phyloP scores from a whole-genome alignment of 495 filamentous ascomycete genomes.

The Hyaloscypha variabilis region DNA sequence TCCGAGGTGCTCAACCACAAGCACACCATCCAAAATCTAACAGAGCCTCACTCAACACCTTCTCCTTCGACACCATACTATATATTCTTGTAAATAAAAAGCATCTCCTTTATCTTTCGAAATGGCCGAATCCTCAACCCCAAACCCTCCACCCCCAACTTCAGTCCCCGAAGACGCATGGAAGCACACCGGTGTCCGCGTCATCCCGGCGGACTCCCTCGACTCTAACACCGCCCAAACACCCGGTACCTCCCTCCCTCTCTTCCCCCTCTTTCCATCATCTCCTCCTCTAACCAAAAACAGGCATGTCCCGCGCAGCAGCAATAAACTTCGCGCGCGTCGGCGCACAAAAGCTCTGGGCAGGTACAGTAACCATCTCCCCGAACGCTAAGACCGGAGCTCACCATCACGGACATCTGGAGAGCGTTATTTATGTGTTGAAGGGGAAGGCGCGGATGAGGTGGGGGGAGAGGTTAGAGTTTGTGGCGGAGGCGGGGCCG shows the following conservation, averaged over 20 bases:
- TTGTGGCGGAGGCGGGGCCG: slow-evolving; percentile 42
- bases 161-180: slow-evolving; percentile 28
- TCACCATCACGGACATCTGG: slow-evolving; percentile 43
- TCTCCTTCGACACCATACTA: neutral
- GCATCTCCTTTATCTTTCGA: neutral
- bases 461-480: slow-evolving; percentile 42
- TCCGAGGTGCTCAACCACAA: neutral
- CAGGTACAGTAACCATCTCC: slow-evolving; percentile 42
- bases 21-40: neutral
- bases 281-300: neutral
- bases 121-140: neutral
- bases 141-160: neutral
- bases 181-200: slow-evolving; percentile 39
- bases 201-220: slow-evolving; percentile 38
- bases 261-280: neutral
- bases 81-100: neutral
- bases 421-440: slow-evolving; percentile 41
- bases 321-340: slow-evolving; percentile 42
- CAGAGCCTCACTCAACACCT: neutral
- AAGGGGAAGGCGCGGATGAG: slow-evolving; percentile 42
- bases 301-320: slow-evolving; percentile 34
- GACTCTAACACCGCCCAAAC: slow-evolving; percentile 40
- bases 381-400: slow-evolving; percentile 42
- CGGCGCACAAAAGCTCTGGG: slow-evolving; percentile 43
- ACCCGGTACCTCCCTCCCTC: slow-evolving; percentile 29